Conservation (phyloP, 257 asterid genomes). For the Salvia miltiorrhiza region DNA sequence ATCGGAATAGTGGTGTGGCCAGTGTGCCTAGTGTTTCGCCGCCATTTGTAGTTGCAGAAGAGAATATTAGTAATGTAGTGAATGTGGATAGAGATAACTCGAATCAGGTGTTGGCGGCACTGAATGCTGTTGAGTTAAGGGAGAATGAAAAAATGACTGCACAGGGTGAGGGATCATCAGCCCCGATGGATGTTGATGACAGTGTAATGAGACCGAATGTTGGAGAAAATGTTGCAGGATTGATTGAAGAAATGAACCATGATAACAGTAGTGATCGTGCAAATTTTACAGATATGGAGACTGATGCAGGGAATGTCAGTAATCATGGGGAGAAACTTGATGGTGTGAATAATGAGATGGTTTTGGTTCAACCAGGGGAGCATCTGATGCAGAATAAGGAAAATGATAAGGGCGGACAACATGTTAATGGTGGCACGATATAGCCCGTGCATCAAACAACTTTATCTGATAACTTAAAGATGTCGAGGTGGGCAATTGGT, state of each 20-base stretch:
- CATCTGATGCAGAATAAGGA: slow-evolving; percentile 28
- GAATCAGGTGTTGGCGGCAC: slow-evolving; percentile 38
- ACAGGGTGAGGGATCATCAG: slow-evolving; percentile 6
- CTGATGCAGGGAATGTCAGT: slow-evolving; percentile 14
- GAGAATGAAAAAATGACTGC: slow-evolving; percentile 29
- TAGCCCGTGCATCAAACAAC: slow-evolving; percentile 13
- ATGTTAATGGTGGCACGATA: slow-evolving; percentile 10
- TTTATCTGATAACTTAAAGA: not conserved
- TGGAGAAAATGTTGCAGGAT: slow-evolving; percentile 6
- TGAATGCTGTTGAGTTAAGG: slow-evolving; percentile 52
- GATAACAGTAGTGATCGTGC: slow-evolving; percentile 17
- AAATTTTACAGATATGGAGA: slow-evolving; percentile 22
- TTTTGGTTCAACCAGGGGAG: slow-evolving; percentile 17
- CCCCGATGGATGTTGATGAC: slow-evolving; percentile 53
- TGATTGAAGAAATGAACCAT: slow-evolving; percentile 16
- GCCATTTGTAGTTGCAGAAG: slow-evolving; percentile 19
- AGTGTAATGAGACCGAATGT: slow-evolving; percentile 7
- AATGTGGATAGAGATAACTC: slow-evolving; percentile 39
- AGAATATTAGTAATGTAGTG: not conserved
- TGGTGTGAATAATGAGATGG: slow-evolving; percentile 23
- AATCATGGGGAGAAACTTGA: slow-evolving; percentile 22
- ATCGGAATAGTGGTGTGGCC: slow-evolving; percentile 21
- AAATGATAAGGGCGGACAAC: slow-evolving; percentile 20
- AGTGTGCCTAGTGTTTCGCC: slow-evolving; percentile 15
- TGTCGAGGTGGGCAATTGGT: slow-evolving; percentile 14